Base-by-base conservation (phyloP, 371 early-diverging fungal species). In the Apophysomyces ossiformis region DNA sequence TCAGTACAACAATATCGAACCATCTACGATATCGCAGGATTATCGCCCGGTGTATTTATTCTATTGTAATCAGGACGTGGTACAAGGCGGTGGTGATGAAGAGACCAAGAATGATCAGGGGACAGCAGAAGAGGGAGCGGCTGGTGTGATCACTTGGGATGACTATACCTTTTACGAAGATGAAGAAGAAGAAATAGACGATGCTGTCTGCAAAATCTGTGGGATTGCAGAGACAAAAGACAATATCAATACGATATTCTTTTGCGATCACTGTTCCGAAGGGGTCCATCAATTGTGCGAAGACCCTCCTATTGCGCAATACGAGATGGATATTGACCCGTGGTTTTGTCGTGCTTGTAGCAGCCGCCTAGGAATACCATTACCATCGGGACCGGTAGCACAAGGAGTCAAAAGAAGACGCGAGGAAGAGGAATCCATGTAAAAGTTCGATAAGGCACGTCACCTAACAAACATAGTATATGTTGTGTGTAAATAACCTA, bases 201-300 rank as follows among this genome's bases (percentile, higher is more conserved):
- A 70, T 37, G 64, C 62, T 4, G 9, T 58, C 0, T 82, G 83
- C 61, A 78, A 73, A 58, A 47, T 71, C n/a, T 82, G 83, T 59
- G 69, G 66, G 26, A 76, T 74, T 61, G 59, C 64, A 7, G 83
- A 82, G 3, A 70, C 70, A 39, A 47, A 68, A n/a, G 66, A 72
- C 3, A 68, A 72, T 57, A 43, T 74, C 16, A 82, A 82, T 58
- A 76, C 78, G 36, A 78, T 84, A 13, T 84, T 79, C 56, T 71
- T 75, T 56, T 84, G 84, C 50, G 84, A 84, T 37, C 26, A 58
- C 3, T 84, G 84, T 60, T 64, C 81, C 58, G 45, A 60, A 57
- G 76, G 77, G 12, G 76, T 84, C 0, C 84, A 84, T 64, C 81
- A 81, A 39, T 43, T 81, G 6, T 84, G 84, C 61, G 81, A 78